Evolutionary conservation across 169 alveolate species (phyloP).

Genomic region (Plasmodium fragile): DNA sequence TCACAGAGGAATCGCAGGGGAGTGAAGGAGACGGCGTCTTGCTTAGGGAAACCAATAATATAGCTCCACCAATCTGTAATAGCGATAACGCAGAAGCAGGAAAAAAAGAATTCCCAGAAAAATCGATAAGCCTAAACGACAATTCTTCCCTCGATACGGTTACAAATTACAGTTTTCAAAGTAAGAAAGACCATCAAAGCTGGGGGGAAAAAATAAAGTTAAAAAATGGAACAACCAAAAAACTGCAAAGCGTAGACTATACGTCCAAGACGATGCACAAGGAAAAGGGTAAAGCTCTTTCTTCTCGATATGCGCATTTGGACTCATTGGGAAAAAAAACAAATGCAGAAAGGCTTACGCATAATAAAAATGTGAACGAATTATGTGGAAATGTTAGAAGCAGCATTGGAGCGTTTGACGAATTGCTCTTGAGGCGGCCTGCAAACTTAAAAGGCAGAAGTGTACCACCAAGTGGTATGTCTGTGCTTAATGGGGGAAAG

Average conservation of each 20-base stretch:
- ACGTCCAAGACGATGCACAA: not conserved
- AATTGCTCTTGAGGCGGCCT: not conserved
- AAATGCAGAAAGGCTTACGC: conserved; percentile 2
- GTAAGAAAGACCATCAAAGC: conserved; percentile 28
- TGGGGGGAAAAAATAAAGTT: conserved; percentile 6
- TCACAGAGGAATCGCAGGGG: not conserved
- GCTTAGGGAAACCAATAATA: not conserved
- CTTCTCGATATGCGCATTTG: not conserved
- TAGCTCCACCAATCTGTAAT: not conserved
- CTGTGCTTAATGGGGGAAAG: not conserved
- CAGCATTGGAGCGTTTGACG: not conserved
- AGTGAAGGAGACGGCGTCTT: not conserved
- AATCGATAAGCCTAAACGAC: conserved; percentile 26
- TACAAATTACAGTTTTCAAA: conserved; percentile 14
- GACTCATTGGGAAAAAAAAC: not conserved
- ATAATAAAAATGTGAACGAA: conserved; percentile 13
- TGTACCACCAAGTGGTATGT: not conserved
- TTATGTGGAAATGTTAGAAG: not conserved
- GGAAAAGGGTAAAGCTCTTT: not conserved
- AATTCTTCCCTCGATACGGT: conserved; percentile 25
- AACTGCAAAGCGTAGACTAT: not conserved
- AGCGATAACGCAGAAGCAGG: conserved; percentile 1
- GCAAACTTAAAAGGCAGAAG: not conserved
- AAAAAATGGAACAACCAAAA: conserved; percentile 4
- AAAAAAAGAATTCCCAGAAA: conserved; percentile 4